phyloP scores from a whole-genome alignment of 768 basidiomycete genomes.

The Termitomyces sp. region DNA sequence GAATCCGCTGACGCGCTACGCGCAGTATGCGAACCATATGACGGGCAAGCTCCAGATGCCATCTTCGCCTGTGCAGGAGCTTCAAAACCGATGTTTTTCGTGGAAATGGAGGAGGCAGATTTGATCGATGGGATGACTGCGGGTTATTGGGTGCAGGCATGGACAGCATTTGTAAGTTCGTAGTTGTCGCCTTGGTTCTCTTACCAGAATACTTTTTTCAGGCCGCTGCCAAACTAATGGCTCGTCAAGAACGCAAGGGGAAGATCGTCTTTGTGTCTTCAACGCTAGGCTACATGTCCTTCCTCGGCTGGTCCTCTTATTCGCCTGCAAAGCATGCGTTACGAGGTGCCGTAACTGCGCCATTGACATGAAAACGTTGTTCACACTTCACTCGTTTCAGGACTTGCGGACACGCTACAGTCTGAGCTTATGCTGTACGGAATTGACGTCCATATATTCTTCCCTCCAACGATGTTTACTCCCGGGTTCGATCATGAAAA shows the following conservation, averaged over 20 bases:
- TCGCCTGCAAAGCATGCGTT: slow-evolving; percentile 85
- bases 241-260: slow-evolving; percentile 50
- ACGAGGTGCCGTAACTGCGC: slow-evolving; percentile 48
- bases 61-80: slow-evolving; percentile 79
- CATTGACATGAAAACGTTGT: background rate
- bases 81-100: slow-evolving; percentile 67
- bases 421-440: slow-evolving; percentile 78
- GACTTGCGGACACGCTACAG: slow-evolving; percentile 79
- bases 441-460: slow-evolving; percentile 77
- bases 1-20: slow-evolving; percentile 60
- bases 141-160: slow-evolving; percentile 50
- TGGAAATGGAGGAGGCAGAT: slow-evolving; percentile 65
- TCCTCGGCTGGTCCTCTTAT: slow-evolving; percentile 80
- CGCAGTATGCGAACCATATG: slow-evolving; percentile 51
- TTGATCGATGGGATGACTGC: slow-evolving; percentile 45
- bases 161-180: slow-evolving; percentile 49
- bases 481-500: slow-evolving; percentile 79
- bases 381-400: slow-evolving; percentile 33
- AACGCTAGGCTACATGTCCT: slow-evolving; percentile 69
- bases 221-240: slow-evolving; percentile 69
- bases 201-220: slow-evolving; percentile 25
- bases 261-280: slow-evolving; percentile 80
- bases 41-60: slow-evolving; percentile 64
- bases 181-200: background rate
- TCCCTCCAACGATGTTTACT: slow-evolving; percentile 78